Base-by-base conservation (phyloP, 768 basidiomycete species). In the Pleurotus ostreatus region DNA sequence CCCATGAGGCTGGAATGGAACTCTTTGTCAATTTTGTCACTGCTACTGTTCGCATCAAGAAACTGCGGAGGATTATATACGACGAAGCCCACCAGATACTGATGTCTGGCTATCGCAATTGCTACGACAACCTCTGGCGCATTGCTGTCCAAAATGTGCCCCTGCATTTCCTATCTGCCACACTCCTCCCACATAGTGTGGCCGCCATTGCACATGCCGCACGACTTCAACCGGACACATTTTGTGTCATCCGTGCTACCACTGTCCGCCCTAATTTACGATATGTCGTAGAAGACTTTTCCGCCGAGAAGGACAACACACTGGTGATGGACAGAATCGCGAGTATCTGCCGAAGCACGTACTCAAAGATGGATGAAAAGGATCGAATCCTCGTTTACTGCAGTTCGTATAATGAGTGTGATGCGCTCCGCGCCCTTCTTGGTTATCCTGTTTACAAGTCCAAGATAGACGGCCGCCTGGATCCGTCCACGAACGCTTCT, bases 81-180 rank as follows among this genome's bases (percentile, higher is more conserved):
- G 57, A 58, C 30, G 57, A 58, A 20, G 51, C 57, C 5, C 57
- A 58, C 25, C 26, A 58, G 15, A 58, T 58, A 22, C 30, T 41
- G 20, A 25, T 44, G 6, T 37, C 41, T 22, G 20, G 30, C 5
- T 58, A 58, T 23, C 38, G 57, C 5, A 16, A n/a, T 22, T 58
- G 57, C 41, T 58, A 52, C 44, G 26, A 45, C 18, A 15, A 23
- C 4, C 26, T 58, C 15, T n/a, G 34, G 22, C 9, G 23, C 12
- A 5, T 57, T 15, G 47, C 30, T 39, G 13, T 20, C 23, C 15
- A 44, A 11, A 47, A 47, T 6, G 20, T 20, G 13, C 48, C 56
- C 9, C 22, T 57, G 1, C 46, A 46, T 9, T 57, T 57, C 23
- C 52, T 58, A 1, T 45, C 57, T 11, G 57, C 57, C 11, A 53